phyloP scores from a whole-genome alignment of 805 yeast genomes.

The Lachancea nothofagi region DNA sequence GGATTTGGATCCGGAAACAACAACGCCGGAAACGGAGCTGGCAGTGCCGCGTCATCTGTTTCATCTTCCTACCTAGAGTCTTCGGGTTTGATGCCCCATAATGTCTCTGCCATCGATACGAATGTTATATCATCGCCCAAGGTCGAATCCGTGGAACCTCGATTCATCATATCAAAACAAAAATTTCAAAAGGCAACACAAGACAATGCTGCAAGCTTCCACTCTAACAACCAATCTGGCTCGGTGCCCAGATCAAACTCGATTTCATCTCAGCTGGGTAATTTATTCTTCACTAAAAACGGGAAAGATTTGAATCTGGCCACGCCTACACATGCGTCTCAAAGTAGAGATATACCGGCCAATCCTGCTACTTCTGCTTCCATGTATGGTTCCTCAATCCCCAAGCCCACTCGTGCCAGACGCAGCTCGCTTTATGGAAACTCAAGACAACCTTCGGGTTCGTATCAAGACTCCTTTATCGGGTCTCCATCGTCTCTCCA shows the following conservation, averaged over 20 bases:
- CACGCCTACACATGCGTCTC: conserved; percentile 9
- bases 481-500: conserved; percentile 34
- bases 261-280: conserved; percentile 33
- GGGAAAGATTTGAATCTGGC: conserved; percentile 15
- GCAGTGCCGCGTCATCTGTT: conserved; percentile 28
- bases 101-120: conserved; percentile 42
- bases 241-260: conserved; percentile 32
- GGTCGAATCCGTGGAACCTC: conserved; percentile 69
- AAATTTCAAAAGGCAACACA: conserved; percentile 36
- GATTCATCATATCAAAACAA: conserved; percentile 79
- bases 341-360: conserved; percentile 5
- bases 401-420: conserved; percentile 33
- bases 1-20: background rate
- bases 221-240: conserved; percentile 8
- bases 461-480: conserved; percentile 21
- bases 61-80: conserved; percentile 34
- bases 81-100: conserved; percentile 37
- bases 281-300: conserved; percentile 29
- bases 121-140: conserved; percentile 68
- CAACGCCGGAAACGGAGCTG: conserved; percentile 13
- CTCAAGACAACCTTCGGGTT: conserved; percentile 32
- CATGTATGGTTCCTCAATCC: conserved; percentile 24
- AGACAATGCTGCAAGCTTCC: conserved; percentile 21
- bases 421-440: conserved; percentile 32
- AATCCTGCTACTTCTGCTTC: conserved; percentile 11